These are phyloP conservation scores for Serendipita sp. DNA, from an alignment of 768 basidiomycete genomes.

Conservation along the genomic window DNA sequence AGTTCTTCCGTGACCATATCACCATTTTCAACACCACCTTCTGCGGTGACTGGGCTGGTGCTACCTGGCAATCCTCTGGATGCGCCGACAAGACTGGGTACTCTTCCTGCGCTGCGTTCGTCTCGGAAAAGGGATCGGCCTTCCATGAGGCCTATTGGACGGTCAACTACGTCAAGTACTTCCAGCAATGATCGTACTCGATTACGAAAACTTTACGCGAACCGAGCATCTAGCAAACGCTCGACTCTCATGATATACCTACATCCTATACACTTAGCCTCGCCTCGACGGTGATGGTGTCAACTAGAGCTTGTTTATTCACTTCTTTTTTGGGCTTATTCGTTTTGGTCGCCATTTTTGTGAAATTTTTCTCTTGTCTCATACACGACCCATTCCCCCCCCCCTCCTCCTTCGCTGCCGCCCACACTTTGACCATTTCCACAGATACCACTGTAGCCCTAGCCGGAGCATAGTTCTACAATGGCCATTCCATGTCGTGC, in stretches of 20 bases:
- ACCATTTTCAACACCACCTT: slow-evolving; percentile 58
- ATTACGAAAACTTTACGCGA: neutral
- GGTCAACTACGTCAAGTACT: slow-evolving; percentile 7
- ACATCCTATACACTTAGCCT: neutral
- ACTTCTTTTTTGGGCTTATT: neutral
- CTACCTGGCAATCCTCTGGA: slow-evolving; percentile 55
- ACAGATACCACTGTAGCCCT: neutral
- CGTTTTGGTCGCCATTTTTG: neutral
- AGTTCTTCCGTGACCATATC: slow-evolving; percentile 61
- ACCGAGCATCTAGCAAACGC: neutral
- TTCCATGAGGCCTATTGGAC: slow-evolving; percentile 38
- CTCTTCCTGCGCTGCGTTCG: slow-evolving; percentile 63
- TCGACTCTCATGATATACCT: neutral
- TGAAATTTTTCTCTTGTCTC: neutral
- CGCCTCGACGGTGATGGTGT: neutral
- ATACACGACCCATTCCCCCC: neutral
- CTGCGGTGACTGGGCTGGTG: slow-evolving; percentile 80
- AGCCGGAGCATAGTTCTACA: neutral
- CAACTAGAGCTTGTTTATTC: neutral
- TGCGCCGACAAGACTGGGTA: slow-evolving; percentile 73
- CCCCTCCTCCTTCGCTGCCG: neutral
- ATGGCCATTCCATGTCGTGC: neutral
- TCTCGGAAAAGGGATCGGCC: slow-evolving; percentile 50
- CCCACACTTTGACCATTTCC: too few species aligned
- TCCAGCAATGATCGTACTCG: neutral